Base-by-base conservation (phyloP, 2,329 filamentous ascomycete species). In the Aspergillus sp. region DNA sequence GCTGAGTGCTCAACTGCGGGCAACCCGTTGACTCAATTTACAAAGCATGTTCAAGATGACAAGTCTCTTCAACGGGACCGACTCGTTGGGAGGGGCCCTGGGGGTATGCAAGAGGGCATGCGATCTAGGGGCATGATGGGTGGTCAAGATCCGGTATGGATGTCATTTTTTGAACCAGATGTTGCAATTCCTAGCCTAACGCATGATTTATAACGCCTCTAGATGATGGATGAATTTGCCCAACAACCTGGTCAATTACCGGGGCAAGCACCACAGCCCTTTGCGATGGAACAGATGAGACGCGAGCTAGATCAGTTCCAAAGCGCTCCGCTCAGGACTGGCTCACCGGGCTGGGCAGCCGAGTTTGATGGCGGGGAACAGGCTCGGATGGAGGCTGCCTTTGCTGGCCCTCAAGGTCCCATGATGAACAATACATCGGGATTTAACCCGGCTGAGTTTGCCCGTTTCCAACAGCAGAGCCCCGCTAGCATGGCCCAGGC, bases 21-120 rank as follows among this genome's bases (percentile, higher is more conserved):
- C 62, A 98, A 98, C 69, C 93, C 94, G 45, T 83, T 98, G 60
- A 91, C 88, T 65, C 93, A 97, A 75, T 95, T 98, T 68, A 89
- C 90, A 52, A 98, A 98, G 71, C 90, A 96, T 69, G 88, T 93
- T 45, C 88, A 94, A 64, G 89, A 95, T 77, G 93, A 98, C 74
- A 95, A 90, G 71, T 93, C 88, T 45, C 75, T 97, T 45, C 93
- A 97, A 71, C 80, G 90, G 60, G 93, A 98, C 68, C 82, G 93
- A 47, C 76, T 97, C 49, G 83, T 88, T 47, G 88, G 88, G 50
- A 76, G 85, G 53, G 83, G 82, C 0, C 85, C 87, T 0, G 82
- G 79, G 35, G 83, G 79, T 6, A 74, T 85, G 59, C 77, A 87
- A 59, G 85, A 87, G 63, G 81, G 86, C 58, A 90, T 95, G 74